Conservation (phyloP, 2,329 filamentous ascomycete species). For the Davidsoniella eucalypti region DNA sequence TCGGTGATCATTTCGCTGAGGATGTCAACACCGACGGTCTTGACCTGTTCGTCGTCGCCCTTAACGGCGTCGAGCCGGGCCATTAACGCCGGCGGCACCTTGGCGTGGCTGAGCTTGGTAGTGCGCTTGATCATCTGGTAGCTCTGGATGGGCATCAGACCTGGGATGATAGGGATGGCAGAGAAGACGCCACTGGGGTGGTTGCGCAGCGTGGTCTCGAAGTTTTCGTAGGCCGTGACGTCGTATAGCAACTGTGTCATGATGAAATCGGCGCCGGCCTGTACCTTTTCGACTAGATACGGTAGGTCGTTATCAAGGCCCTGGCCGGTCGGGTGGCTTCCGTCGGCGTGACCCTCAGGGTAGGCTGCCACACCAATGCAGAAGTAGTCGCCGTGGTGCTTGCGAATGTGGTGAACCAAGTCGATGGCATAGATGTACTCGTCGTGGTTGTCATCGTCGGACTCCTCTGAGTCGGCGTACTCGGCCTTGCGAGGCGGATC, state of each 20-base stretch:
- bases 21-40: conserved; percentile 65
- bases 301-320: conserved; percentile 67
- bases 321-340: conserved; percentile 59
- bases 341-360: conserved; percentile 86
- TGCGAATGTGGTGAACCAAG: conserved; percentile 74
- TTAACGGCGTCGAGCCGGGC: conserved; percentile 55
- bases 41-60: conserved; percentile 67
- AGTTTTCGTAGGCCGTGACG: conserved; percentile 61
- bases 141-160: conserved; percentile 93
- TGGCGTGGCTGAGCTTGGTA: conserved; percentile 84
- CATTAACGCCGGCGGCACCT: conserved; percentile 55
- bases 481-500: conserved; percentile 83
- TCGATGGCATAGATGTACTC: conserved; percentile 84
- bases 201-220: conserved; percentile 58
- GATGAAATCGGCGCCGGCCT: conserved; percentile 89
- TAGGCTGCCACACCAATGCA: conserved; percentile 91
- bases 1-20: conserved; percentile 68
- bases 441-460: conserved; percentile 42
- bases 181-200: conserved; percentile 78
- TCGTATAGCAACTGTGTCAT: conserved; percentile 99
- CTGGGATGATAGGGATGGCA: conserved; percentile 77
- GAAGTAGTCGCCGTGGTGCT: conserved; percentile 82
- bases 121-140: conserved; percentile 91
- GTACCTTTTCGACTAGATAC: conserved; percentile 76
- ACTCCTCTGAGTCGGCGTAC: conserved; percentile 51